Percentiles rank a stretch among this genome's conserved stretches.
phyloP scores from a whole-genome alignment of 345 rosid species.

The Rubroshorea leprosula region DNA sequence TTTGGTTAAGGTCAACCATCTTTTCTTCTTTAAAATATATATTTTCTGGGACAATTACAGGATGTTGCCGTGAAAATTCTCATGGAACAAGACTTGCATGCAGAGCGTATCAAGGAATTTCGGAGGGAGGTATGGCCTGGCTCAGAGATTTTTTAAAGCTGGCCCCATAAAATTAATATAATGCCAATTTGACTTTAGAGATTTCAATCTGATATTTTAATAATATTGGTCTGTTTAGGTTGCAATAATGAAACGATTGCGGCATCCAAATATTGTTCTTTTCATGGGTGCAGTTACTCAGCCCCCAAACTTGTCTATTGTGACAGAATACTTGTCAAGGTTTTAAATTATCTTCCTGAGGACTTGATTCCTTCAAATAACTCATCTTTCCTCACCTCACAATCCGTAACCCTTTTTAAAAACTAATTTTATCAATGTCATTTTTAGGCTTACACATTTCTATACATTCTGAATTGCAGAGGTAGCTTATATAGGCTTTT shows the following conservation, averaged over 20 bases:
- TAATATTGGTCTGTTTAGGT: constrained; percentile 42
- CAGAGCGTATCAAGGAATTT: constrained; percentile 83
- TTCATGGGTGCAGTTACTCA: constrained; percentile 99
- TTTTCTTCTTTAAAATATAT: not conserved
- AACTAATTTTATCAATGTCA: not conserved
- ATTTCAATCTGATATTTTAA: constrained; percentile 18
- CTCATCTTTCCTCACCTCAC: not conserved
- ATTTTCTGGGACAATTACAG: constrained; percentile 31
- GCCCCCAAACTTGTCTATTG: constrained; percentile 96
- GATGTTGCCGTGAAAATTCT: constrained; percentile 99
- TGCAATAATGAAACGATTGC: constrained; percentile 92
- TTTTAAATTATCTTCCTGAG: constrained; percentile 17
- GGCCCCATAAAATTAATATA: not conserved
- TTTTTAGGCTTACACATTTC: not conserved
- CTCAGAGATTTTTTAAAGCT: constrained; percentile 2
- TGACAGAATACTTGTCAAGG: constrained; percentile 98
- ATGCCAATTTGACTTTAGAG: constrained; percentile 4
- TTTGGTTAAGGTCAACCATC: not conserved
- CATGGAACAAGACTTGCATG: constrained; percentile 97
- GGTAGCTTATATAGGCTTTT: constrained; percentile 94
- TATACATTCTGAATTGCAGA: constrained; percentile 39
- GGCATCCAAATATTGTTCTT: constrained; percentile 99
- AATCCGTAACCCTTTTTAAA: no score
- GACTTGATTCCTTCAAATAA: not conserved
- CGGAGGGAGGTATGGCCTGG: constrained; percentile 71